Percentiles rank a stretch among this genome's conserved stretches.
Conservation (phyloP, 805 yeast species). For the Jamesozyma jinghongensis region DNA sequence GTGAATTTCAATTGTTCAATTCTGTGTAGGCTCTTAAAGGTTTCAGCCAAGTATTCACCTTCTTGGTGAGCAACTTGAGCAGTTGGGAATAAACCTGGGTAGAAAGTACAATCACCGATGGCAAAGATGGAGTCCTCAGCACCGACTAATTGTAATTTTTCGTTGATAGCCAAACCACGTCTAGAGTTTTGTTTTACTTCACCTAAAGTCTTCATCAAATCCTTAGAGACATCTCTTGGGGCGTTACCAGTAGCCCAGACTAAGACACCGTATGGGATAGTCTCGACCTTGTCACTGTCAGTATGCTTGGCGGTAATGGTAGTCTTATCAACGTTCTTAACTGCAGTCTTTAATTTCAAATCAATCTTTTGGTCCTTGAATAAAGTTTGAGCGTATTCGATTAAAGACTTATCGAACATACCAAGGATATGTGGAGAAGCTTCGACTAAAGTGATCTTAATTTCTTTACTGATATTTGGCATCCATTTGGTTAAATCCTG, state of each 20-base stretch:
- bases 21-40: slow-evolving; percentile 56
- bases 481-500: slow-evolving; percentile 85
- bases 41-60: slow-evolving; percentile 70
- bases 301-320: slow-evolving; percentile 63
- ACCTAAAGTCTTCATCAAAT: slow-evolving; percentile 58
- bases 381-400: slow-evolving; percentile 71
- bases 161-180: slow-evolving; percentile 84
- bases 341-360: slow-evolving; percentile 77
- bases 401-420: slow-evolving; percentile 59
- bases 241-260: slow-evolving; percentile 99
- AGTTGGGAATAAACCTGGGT: slow-evolving; percentile 84
- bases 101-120: slow-evolving; percentile 87
- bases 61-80: slow-evolving; percentile 97
- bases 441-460: slow-evolving; percentile 78
- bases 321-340: slow-evolving; percentile 69
- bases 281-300: slow-evolving; percentile 52
- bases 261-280: slow-evolving; percentile 81
- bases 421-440: slow-evolving; percentile 83
- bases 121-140: slow-evolving; percentile 69
- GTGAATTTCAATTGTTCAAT: slow-evolving; percentile 44
- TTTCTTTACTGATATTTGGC: slow-evolving; percentile 75
- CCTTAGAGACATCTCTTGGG: slow-evolving; percentile 64
- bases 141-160: slow-evolving; percentile 74
- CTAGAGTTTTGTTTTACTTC: slow-evolving; percentile 69
- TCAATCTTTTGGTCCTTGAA: slow-evolving; percentile 61